Conservation (phyloP, 169 alveolate genomes). For the Perkinsus olseni region DNA sequence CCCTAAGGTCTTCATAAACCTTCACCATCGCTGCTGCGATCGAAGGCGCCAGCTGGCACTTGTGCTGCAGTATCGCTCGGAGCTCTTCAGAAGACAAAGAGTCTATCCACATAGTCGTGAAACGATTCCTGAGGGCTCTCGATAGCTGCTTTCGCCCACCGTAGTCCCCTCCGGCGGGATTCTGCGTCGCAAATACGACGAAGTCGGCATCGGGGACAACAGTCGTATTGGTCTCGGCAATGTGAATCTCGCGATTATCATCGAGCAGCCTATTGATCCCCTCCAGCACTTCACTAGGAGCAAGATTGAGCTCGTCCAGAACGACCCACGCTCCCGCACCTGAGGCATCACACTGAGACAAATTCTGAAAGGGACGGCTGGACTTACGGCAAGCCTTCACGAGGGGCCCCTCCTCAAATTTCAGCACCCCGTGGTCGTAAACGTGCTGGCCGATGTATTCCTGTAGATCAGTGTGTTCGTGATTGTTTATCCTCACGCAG, state of each 20-base stretch:
- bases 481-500: conserved; percentile 95
- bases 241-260: conserved; percentile 92
- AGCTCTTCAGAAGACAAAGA: conserved; percentile 85
- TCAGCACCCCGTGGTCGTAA: conserved; percentile 79
- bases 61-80: conserved; percentile 75
- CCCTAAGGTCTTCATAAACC: conserved; percentile 77
- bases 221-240: conserved; percentile 89
- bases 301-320: conserved; percentile 97
- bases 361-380: background rate
- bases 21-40: conserved; percentile 82
- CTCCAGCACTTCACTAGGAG: conserved; percentile 96
- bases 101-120: conserved; percentile 84
- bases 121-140: conserved; percentile 95
- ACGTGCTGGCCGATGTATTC: conserved; percentile 97
- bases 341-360: background rate
- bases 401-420: conserved; percentile 94
- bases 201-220: conserved; percentile 94
- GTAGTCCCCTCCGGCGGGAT: conserved; percentile 93
- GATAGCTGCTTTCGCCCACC: conserved; percentile 98
- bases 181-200: conserved; percentile 97
- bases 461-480: conserved; percentile 95
- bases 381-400: conserved; percentile 87
- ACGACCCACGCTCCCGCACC: conserved; percentile 93
- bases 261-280: conserved; percentile 93
- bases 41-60: conserved; percentile 87